Conservation (phyloP, 371 early-diverging fungal species). For the Mortierella sp. region DNA sequence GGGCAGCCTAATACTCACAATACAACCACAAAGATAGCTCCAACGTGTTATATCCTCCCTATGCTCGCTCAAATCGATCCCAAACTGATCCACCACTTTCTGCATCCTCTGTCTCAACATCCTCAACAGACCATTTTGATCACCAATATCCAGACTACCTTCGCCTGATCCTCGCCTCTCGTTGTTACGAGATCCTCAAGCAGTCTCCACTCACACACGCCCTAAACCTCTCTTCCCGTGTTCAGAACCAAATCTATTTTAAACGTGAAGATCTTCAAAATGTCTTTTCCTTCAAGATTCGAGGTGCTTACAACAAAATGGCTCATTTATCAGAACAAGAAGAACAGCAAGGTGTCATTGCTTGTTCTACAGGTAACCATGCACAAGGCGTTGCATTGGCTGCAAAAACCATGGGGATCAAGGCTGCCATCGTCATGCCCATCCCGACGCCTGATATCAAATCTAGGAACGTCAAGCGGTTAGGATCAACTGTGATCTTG, state of each 20-base stretch:
- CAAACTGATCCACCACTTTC: too few species aligned
- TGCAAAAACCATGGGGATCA: conserved; percentile 90
- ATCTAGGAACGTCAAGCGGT: conserved; percentile 87
- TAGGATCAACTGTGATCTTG: conserved; percentile 93
- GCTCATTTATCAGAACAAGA: conserved; percentile 84
- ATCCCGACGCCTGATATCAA: conserved; percentile 78
- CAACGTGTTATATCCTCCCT: too few species aligned
- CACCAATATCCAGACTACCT: conserved; percentile 83
- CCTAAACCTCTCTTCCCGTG: conserved; percentile 79
- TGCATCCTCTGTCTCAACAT: too few species aligned
- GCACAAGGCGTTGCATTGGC: conserved; percentile 97
- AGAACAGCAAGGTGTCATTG: conserved; percentile 88
- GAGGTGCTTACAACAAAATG: conserved; percentile 96
- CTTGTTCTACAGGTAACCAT: conserved; percentile 96
- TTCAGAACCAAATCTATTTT: conserved; percentile 75
- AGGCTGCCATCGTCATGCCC: conserved; percentile 98
- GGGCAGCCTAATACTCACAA: too few species aligned
- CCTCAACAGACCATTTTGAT: not conserved
- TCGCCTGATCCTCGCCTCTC: conserved; percentile 89
- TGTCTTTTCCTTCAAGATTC: conserved; percentile 96
- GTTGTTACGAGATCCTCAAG: conserved; percentile 91
- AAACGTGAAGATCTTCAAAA: conserved; percentile 98
- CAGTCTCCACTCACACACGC: conserved; percentile 92
- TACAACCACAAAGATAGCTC: too few species aligned
- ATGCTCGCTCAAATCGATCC: too few species aligned